phyloP scores from a whole-genome alignment of 805 yeast genomes.

The Pichia heedii region DNA sequence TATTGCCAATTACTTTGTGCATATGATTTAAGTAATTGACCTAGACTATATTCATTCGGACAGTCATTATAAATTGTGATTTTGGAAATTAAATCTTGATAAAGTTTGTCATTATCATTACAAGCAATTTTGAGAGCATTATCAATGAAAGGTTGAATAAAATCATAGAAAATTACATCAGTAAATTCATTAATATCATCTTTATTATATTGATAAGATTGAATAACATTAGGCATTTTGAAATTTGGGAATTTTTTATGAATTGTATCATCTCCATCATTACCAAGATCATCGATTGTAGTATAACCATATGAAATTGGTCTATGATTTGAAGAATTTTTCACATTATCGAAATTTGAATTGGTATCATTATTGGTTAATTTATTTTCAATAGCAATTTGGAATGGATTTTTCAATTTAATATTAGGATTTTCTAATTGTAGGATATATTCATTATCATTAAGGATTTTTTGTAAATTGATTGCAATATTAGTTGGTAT shows the following conservation, averaged over 20 bases:
- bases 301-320: constrained; percentile 55
- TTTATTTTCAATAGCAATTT: constrained; percentile 15
- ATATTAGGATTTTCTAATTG: not conserved
- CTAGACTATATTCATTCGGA: constrained; percentile 32
- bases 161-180: constrained; percentile 74
- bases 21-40: constrained; percentile 35
- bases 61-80: constrained; percentile 25
- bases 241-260: constrained; percentile 51
- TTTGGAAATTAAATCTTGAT: constrained; percentile 9
- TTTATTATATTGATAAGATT: constrained; percentile 31
- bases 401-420: constrained; percentile 18
- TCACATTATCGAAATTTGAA: not conserved
- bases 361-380: not conserved
- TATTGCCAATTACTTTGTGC: constrained; percentile 28
- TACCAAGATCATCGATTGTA: constrained; percentile 78
- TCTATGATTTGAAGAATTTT: not conserved
- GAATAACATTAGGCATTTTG: constrained; percentile 74
- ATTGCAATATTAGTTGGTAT: constrained; percentile 53
- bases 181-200: constrained; percentile 27
- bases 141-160: constrained; percentile 37
- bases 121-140: constrained; percentile 21
- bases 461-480: constrained; percentile 45
- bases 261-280: constrained; percentile 77
- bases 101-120: constrained; percentile 7
- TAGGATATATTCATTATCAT: constrained; percentile 38